These are phyloP conservation scores for Beauveria medogensis DNA, from an alignment of 2,329 filamentous ascomycete species.

Conservation along the genomic window DNA sequence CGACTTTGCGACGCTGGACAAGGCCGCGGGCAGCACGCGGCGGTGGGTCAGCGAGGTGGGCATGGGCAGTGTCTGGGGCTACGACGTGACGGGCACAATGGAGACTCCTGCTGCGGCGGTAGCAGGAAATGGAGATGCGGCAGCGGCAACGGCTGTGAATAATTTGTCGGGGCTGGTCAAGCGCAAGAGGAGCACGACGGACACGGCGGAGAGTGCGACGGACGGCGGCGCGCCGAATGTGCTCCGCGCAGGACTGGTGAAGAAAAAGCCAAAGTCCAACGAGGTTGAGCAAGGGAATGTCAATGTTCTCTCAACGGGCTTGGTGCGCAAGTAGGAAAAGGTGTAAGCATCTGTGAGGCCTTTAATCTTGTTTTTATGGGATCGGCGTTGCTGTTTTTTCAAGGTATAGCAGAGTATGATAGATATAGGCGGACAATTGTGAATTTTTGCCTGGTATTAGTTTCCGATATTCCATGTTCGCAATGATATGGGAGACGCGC, in stretches of 20 bases:
- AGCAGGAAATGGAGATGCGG: constrained; percentile 10
- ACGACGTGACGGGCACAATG: constrained; percentile 38
- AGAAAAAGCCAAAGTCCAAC: constrained; percentile 44
- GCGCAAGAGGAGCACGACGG: constrained; percentile 32
- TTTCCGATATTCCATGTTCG: neutral
- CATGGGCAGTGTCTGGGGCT: constrained; percentile 43
- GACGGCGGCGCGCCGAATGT: constrained; percentile 31
- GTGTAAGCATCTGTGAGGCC: neutral
- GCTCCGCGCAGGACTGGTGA: constrained; percentile 38
- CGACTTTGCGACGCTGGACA: constrained; percentile 60
- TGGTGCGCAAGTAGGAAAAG: constrained; percentile 6
- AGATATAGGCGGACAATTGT: neutral
- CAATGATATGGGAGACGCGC: no score
- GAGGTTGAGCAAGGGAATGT: neutral
- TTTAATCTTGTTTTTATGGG: neutral
- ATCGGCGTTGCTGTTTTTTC: neutral
- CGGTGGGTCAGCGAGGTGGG: constrained; percentile 65
- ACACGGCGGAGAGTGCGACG: constrained; percentile 10
- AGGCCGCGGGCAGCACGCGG: constrained; percentile 55
- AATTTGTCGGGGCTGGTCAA: constrained; percentile 42
- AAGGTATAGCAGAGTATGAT: neutral
- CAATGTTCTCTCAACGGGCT: neutral
- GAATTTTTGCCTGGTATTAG: neutral
- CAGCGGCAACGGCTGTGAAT: constrained; percentile 25
- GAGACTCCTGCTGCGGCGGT: constrained; percentile 17